Conservation (phyloP, 1,139 yeast genomes). For the Pichia kudriavzevii region DNA sequence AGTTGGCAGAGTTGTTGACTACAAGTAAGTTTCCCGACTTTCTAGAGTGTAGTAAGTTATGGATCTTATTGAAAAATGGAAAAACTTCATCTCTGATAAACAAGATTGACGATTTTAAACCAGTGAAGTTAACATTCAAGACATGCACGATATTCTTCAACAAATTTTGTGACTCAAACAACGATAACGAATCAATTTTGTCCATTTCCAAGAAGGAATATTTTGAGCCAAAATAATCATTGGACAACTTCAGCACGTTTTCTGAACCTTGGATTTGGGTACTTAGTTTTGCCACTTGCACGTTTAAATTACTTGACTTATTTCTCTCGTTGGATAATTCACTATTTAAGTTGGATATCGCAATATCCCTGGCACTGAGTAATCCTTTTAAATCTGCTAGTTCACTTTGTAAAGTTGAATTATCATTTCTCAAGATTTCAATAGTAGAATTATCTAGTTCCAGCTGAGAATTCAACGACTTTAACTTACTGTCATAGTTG, state of each 20-base stretch:
- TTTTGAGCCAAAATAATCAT: constrained; percentile 4
- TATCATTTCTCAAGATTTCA: no score
- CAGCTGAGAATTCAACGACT: background rate
- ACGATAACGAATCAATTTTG: constrained; percentile 10
- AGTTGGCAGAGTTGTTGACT: constrained; percentile 6
- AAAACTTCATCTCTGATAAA: constrained; percentile 15
- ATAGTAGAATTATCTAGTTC: no score
- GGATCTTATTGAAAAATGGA: constrained; percentile 15
- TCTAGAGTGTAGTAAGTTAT: constrained; percentile 12
- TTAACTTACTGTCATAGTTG: constrained; percentile 5
- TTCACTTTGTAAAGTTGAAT: no score
- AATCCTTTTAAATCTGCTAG: background rate
- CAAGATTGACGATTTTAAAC: constrained; percentile 7
- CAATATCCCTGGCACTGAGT: background rate
- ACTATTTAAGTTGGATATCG: no score
- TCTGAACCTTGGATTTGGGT: no score
- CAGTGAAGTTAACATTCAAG: constrained; percentile 9
- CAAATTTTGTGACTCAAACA: constrained; percentile 13
- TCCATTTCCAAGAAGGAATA: constrained; percentile 11
- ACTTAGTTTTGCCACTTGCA: no score
- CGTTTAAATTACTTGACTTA: no score
- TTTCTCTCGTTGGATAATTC: no score
- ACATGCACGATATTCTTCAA: constrained; percentile 15
- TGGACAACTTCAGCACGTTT: no score
- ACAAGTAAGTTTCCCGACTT: constrained; percentile 4